Evolutionary conservation across 192 early-diverging fungal species (phyloP).

Genomic region (Coemansia sp.): DNA sequence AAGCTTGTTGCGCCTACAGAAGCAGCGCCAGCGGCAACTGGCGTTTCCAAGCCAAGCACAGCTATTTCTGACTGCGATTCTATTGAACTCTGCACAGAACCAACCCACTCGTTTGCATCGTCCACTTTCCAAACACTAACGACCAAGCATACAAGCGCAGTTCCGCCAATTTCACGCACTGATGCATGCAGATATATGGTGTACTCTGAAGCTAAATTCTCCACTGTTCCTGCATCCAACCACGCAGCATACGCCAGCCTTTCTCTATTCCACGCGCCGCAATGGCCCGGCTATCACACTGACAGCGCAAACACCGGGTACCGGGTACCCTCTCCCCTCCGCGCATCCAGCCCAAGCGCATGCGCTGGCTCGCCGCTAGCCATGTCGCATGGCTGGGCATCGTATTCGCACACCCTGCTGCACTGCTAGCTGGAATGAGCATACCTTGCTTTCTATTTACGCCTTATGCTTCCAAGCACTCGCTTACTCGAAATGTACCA

Average conservation of each 20-base stretch:
- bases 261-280: constrained; percentile 1
- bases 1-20: constrained; percentile 12
- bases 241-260: background rate
- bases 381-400: constrained; percentile 19
- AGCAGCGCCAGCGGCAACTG: background rate
- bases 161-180: constrained; percentile 5
- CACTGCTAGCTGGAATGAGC: constrained; percentile 29
- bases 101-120: background rate
- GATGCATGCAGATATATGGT: constrained; percentile 45
- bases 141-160: background rate
- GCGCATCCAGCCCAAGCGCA: constrained; percentile 27
- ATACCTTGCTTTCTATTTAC: no score
- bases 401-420: constrained; percentile 19
- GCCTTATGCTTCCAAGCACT: no score
- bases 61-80: background rate
- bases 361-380: constrained; percentile 35
- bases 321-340: constrained; percentile 12
- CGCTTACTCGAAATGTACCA: no score
- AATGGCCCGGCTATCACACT: constrained; percentile 5
- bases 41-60: background rate
- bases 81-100: constrained; percentile 5
- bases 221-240: constrained; percentile 5
- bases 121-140: no score
- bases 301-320: constrained; percentile 1
- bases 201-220: constrained; percentile 44